Evolutionary conservation across 2,329 filamentous ascomycete species (phyloP).

Genomic region (Aspergillus novoparasiticus): DNA sequence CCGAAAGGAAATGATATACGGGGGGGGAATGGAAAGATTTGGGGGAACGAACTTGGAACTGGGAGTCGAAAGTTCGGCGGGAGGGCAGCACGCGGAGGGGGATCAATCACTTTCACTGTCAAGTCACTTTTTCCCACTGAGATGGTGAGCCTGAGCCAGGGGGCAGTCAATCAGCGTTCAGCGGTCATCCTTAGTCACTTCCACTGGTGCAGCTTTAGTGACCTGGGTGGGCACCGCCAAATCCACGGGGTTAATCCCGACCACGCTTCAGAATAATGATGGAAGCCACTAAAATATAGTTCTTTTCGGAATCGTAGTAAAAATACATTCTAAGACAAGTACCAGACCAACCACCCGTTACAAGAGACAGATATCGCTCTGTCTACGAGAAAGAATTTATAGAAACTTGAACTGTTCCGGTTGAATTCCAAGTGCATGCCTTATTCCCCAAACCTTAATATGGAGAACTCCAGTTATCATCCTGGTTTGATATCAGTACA

Average conservation of each 20-base stretch:
- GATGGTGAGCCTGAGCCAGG: slow-evolving; percentile 10
- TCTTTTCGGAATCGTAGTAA: background rate
- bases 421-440: background rate
- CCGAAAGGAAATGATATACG: slow-evolving; percentile 12
- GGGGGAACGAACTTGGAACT: background rate
- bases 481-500: background rate
- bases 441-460: background rate
- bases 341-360: background rate
- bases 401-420: background rate
- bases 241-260: background rate
- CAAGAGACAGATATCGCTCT: background rate
- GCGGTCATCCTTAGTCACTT: background rate
- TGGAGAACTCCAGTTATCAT: background rate
- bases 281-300: background rate
- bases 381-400: background rate
- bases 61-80: background rate
- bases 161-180: slow-evolving; percentile 7
- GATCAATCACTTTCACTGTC: slow-evolving; percentile 1
- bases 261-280: background rate
- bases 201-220: background rate
- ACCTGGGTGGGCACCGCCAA: background rate
- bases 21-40: slow-evolving; percentile 5
- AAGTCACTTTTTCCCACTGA: background rate
- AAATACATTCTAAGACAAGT: background rate
- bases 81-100: slow-evolving; percentile 7